These are phyloP conservation scores for Schizosaccharomyces versatilis DNA, from an alignment of 1,139 yeast genomes.

Conservation along the genomic window DNA sequence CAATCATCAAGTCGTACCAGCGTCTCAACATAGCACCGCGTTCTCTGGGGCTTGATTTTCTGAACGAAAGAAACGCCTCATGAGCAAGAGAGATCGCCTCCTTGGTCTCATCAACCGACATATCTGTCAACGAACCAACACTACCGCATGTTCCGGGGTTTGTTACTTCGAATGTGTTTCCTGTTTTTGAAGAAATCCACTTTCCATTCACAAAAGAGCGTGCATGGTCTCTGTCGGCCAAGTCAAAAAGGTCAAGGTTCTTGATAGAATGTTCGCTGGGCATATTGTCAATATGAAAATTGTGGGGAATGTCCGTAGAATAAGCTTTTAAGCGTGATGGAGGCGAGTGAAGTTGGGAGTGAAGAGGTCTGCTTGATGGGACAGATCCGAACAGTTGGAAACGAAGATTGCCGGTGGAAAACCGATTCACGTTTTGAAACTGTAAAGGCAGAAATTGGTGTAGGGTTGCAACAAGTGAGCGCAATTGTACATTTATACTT, in stretches of 20 bases:
- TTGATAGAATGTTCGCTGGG: neutral
- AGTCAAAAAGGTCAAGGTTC: neutral
- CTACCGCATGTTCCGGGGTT: constrained; percentile 54
- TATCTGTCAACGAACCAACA: constrained; percentile 36
- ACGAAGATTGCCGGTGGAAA: too few species aligned
- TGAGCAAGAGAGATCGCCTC: constrained; percentile 38
- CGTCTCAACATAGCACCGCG: constrained; percentile 46
- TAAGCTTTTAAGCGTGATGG: too few species aligned
- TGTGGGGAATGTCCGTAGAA: too few species aligned
- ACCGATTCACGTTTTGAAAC: too few species aligned
- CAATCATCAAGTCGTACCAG: constrained; percentile 39
- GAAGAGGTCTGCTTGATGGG: too few species aligned
- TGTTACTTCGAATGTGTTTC: constrained; percentile 21
- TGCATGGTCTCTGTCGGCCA: neutral
- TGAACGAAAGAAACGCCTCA: constrained; percentile 37
- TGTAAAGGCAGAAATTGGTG: too few species aligned
- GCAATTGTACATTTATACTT: too few species aligned
- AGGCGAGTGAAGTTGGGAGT: too few species aligned
- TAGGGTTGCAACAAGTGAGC: too few species aligned
- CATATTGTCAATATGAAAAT: too few species aligned
- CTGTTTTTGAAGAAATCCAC: neutral
- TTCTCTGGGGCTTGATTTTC: constrained; percentile 39
- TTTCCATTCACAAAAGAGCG: neutral
- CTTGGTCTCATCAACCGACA: constrained; percentile 26
- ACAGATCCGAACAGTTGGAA: too few species aligned